Conservation (phyloP, 1,139 yeast species). For the Entelexis paramagnoliae region DNA sequence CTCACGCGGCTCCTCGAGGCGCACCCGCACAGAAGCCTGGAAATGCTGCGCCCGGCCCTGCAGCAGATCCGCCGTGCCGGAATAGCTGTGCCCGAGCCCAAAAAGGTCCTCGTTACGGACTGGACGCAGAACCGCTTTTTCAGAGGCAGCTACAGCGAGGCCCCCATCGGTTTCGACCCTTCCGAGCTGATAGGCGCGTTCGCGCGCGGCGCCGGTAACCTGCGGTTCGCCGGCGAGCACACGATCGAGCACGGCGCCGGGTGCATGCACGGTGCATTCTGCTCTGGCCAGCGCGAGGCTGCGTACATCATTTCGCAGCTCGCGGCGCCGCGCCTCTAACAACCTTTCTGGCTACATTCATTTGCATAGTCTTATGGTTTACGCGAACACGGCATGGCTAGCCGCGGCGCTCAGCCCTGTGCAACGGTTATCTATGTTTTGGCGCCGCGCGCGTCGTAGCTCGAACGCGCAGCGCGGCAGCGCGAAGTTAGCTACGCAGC, state of each 20-base stretch:
- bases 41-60: constrained; percentile 38
- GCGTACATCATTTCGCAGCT: not conserved
- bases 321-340: not conserved
- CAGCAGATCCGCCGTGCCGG: constrained; percentile 23
- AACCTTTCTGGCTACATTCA: not conserved
- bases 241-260: constrained; percentile 69
- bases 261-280: constrained; percentile 81
- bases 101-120: constrained; percentile 43
- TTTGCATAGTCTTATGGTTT: no score
- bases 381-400: no score
- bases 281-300: constrained; percentile 42
- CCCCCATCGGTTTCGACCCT: constrained; percentile 59
- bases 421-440: no score
- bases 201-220: constrained; percentile 18
- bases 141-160: constrained; percentile 66
- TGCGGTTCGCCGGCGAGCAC: constrained; percentile 73
- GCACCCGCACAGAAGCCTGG: constrained; percentile 37
- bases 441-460: not conserved
- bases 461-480: no score
- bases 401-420: no score
- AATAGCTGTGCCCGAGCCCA: constrained; percentile 38
- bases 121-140: constrained; percentile 68
- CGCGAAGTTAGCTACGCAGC: no score
- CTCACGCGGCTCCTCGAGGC: constrained; percentile 46
- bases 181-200: constrained; percentile 46